Percentiles rank a stretch among this genome's conserved stretches.
These are phyloP conservation scores for Pterulicium gracile DNA, from an alignment of 1,284 basidiomycete genomes.

Conservation along the genomic window DNA sequence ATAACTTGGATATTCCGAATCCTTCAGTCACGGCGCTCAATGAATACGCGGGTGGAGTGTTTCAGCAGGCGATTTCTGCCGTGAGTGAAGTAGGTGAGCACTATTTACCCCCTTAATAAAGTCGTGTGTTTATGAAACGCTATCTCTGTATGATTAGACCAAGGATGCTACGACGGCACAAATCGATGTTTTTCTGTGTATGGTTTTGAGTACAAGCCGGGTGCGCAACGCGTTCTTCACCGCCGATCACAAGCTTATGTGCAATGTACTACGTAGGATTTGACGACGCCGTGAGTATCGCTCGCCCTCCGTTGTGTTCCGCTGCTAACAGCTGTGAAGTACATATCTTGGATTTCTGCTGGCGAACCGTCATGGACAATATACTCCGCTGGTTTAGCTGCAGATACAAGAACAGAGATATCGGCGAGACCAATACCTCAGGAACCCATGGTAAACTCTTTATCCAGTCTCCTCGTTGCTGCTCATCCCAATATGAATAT, in stretches of 20 bases:
- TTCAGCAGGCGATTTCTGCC: slow-evolving; percentile 35
- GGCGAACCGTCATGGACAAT: slow-evolving; percentile 68
- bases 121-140: slow-evolving; percentile 41
- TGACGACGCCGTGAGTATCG: too few species aligned
- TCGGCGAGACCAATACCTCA: slow-evolving; percentile 66
- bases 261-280: slow-evolving; percentile 24
- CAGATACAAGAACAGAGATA: slow-evolving; percentile 58
- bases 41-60: slow-evolving; percentile 46
- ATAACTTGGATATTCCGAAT: slow-evolving; percentile 39
- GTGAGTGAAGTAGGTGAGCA: slow-evolving; percentile 22
- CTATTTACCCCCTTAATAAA: slow-evolving; percentile 51
- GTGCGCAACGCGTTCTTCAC: slow-evolving; percentile 20
- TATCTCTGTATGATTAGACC: slow-evolving; percentile 19
- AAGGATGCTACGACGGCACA: slow-evolving; percentile 36
- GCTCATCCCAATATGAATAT: slow-evolving; percentile 4
- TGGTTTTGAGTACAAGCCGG: slow-evolving; percentile 45
- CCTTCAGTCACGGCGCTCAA: slow-evolving; percentile 35
- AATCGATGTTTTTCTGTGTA: slow-evolving; percentile 36
- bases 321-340: slow-evolving; percentile 28
- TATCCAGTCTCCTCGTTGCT: neutral
- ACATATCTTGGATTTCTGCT: slow-evolving; percentile 73
- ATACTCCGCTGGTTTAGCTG: slow-evolving; percentile 57
- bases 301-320: too few species aligned
- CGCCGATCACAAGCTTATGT: too few species aligned
- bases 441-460: slow-evolving; percentile 63